These are phyloP conservation scores for Phytophthora pisi DNA, from an alignment of 352 stramenopile genomes.

Conservation along the genomic window DNA sequence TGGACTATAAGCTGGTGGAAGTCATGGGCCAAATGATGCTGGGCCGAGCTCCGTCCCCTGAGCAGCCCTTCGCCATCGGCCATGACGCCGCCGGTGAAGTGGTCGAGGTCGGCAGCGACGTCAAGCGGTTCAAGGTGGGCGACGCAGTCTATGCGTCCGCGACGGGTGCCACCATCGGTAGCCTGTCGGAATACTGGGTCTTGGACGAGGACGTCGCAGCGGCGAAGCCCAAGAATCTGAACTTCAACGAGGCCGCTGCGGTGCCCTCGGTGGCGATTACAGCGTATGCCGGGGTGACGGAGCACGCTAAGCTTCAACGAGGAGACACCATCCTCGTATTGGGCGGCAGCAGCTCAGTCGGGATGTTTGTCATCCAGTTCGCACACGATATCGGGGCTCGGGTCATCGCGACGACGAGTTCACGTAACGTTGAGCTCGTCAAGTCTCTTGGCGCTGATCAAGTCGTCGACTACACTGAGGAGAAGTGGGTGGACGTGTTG, in stretches of 20 bases:
- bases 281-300: constrained; percentile 27
- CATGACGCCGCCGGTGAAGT: constrained; percentile 42
- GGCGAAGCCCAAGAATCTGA: constrained; percentile 40
- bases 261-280: constrained; percentile 33
- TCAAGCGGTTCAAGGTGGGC: constrained; percentile 27
- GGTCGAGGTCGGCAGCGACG: constrained; percentile 35
- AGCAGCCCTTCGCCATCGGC: constrained; percentile 30
- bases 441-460: constrained; percentile 33
- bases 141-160: constrained; percentile 31
- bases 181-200: constrained; percentile 24
- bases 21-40: constrained; percentile 18
- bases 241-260: constrained; percentile 43
- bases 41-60: constrained; percentile 18
- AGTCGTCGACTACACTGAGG: constrained; percentile 38
- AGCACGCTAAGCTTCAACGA: constrained; percentile 31
- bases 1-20: constrained; percentile 8
- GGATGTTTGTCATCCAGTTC: constrained; percentile 42
- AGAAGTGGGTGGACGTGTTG: constrained; percentile 39
- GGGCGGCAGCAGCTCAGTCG: constrained; percentile 34
- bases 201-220: constrained; percentile 32
- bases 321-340: constrained; percentile 45
- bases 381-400: constrained; percentile 27
- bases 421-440: constrained; percentile 31
- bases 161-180: constrained; percentile 3
- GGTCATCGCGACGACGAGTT: constrained; percentile 38